Base-by-base conservation (phyloP, 768 basidiomycete species). In the Albatrellus ellisii region DNA sequence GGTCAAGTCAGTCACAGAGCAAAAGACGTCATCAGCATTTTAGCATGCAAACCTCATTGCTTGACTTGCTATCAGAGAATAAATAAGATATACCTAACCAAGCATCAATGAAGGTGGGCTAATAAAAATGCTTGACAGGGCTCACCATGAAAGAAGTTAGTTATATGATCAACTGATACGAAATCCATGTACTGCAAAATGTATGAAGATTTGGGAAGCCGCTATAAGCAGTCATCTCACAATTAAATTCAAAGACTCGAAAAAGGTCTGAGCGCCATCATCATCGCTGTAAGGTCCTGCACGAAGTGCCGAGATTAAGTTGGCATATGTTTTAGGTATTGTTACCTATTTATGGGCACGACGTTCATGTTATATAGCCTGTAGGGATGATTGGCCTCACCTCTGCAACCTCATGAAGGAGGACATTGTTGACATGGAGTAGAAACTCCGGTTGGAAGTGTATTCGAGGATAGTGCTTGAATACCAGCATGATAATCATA, bases 351-450 rank as follows among this genome's bases (percentile, higher is more conserved):
- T 9, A 7, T 18, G 18, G 35, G 25, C 35, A 14, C 28, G 9
- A 8, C 35, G 25, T 22, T 8, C 18, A 32, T 21, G 35, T 22
- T 36, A 18, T 7, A 22, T 36, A 12, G 20, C 24, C 14, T 25
- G 24, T 4, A 31, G 11, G n/a, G 14, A 12, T 25, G 7, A 18
- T 9, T 31, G 39, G 21, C 36, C 52, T 20, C 9, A 72, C 86
- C 70, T 90, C 86, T 11, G 77, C 67, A 3, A 80, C 65, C 58
- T 90, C 83, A 42, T 70, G 67, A 42, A 89, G 59, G 25, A 89
- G 62, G 41, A 80, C 60, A 14, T 81, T 75, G 44, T 78, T 73
- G 11, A 84, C 53, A 50, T 79, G 74, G 15, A 85, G 61, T 11
- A 73, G 55, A 53, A 82, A 86, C 6, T 59, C 48, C 17, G 70